Conservation (phyloP, 2,329 filamentous ascomycete genomes). For the Hypoxylon sp. region DNA sequence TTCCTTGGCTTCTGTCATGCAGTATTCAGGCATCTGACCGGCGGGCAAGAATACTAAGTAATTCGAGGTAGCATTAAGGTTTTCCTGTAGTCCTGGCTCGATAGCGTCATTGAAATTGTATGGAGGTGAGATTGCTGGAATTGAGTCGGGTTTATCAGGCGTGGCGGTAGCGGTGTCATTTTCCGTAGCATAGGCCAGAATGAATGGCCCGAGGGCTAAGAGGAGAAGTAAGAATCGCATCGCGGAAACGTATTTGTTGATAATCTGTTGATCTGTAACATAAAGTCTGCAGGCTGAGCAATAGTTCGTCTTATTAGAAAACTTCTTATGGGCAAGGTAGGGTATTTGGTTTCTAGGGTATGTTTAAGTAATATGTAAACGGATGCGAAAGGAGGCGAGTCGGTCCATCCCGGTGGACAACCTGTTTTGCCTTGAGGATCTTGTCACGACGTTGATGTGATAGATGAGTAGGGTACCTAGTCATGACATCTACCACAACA, state of each 20-base stretch:
- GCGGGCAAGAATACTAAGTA: neutral
- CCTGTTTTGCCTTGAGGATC: neutral
- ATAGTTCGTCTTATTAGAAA: neutral
- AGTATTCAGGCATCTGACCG: conserved; percentile 14
- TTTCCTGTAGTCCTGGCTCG: conserved; percentile 13
- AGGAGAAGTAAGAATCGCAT: conserved; percentile 5
- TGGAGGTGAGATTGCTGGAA: conserved; percentile 17
- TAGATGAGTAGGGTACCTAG: neutral
- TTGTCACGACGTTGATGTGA: neutral
- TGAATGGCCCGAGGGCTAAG: neutral
- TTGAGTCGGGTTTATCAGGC: neutral
- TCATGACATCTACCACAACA: neutral
- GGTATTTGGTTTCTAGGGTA: neutral
- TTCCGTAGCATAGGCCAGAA: neutral
- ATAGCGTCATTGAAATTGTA: conserved; percentile 17
- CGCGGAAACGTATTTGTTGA: neutral
- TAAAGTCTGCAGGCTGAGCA: neutral
- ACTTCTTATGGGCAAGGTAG: neutral
- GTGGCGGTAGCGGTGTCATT: neutral
- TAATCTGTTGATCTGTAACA: neutral
- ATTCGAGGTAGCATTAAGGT: neutral
- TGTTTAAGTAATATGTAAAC: neutral
- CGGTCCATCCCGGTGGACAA: neutral
- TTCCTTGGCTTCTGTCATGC: conserved; percentile 14
- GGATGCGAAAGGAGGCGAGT: neutral